Evolutionary conservation across 345 rosid species (phyloP), one percentile per base, ranked within the genome.

Genomic region (Erodium maritimum): DNA sequence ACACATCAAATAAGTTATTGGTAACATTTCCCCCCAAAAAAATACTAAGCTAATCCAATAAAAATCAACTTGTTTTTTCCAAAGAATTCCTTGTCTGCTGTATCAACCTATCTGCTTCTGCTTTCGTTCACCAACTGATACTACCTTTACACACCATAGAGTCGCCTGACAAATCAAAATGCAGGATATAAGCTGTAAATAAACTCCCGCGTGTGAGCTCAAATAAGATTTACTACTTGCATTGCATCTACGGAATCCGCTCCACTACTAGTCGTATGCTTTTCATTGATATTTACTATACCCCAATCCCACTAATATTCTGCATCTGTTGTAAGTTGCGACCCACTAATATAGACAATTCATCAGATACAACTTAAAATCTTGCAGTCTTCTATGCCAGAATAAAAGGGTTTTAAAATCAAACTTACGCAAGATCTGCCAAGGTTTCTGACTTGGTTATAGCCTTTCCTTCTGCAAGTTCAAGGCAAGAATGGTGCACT

Each of bases 401-500:
- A 54, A 62, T 22, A 33, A 5, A 18, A 2, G 58, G 5, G 14
- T 17, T 25, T 21, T 13, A 64, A 50, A 57, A 50, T 54, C 6
- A 63, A 54, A 79, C 97, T 75, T 75, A 91, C 95, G 84, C 88
- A 58, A 88, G 56, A 75, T 82, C 91, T 57, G 80, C 88, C 76
- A 88, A 65, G 64, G 63, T 88, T 65, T 82, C 83, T 57, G 97
- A 84, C 66, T 80, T 91, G 79, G 69, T 84, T 61, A 88, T 71
- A 62, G 79, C 78, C 75, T 81, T 91, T 46, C 96, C 97, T 62
- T 88, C 97, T 0, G 82, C 67, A 19, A 78, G 67, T 70, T 91
- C 95, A 53, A 88, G 91, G 75, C 73, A 86, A 65, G 97, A 84
- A 75, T 86, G 78, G 70, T 86, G 95, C 62, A 75, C 73, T 63